These are phyloP conservation scores for Nannochloropsis oceanica DNA, from an alignment of 108 stramenopile genomes.

Conservation along the genomic window DNA sequence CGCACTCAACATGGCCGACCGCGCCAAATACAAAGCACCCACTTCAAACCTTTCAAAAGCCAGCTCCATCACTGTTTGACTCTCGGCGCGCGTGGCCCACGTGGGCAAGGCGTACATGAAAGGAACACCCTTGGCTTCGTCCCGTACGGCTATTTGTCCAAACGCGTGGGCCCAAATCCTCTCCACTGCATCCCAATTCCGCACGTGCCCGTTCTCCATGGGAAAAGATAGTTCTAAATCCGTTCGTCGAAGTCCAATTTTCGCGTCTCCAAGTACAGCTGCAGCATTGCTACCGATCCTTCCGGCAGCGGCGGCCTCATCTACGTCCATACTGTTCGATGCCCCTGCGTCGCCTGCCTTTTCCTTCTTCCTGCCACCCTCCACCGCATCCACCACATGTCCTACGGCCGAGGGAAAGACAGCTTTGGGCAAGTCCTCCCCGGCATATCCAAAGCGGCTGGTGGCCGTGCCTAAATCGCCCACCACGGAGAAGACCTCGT, in stretches of 20 bases:
- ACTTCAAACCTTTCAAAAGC: slow-evolving; percentile 19
- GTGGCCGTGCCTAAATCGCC: slow-evolving; percentile 17
- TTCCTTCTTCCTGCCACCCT: background rate
- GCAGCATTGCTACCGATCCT: background rate
- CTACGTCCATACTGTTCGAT: background rate
- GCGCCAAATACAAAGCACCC: slow-evolving; percentile 18
- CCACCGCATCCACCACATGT: background rate
- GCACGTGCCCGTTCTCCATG: background rate
- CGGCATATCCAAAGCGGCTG: slow-evolving; percentile 20
- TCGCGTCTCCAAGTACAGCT: background rate
- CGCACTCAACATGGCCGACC: slow-evolving; percentile 12
- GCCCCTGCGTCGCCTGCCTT: background rate
- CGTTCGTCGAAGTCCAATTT: background rate
- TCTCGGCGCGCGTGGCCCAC: slow-evolving; percentile 20
- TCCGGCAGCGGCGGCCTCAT: background rate
- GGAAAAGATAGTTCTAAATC: background rate
- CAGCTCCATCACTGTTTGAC: slow-evolving; percentile 10
- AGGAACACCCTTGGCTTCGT: slow-evolving; percentile 7
- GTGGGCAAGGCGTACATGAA: slow-evolving; percentile 13
- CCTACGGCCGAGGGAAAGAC: slow-evolving; percentile 19
- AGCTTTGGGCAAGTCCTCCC: slow-evolving; percentile 23
- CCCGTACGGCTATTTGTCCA: background rate
- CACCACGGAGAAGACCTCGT: slow-evolving; percentile 17
- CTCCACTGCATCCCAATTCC: slow-evolving; percentile 6
- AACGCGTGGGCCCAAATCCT: slow-evolving; percentile 27